phyloP scores from a whole-genome alignment of 306 rosid species.

The Carpinus fangiana region DNA sequence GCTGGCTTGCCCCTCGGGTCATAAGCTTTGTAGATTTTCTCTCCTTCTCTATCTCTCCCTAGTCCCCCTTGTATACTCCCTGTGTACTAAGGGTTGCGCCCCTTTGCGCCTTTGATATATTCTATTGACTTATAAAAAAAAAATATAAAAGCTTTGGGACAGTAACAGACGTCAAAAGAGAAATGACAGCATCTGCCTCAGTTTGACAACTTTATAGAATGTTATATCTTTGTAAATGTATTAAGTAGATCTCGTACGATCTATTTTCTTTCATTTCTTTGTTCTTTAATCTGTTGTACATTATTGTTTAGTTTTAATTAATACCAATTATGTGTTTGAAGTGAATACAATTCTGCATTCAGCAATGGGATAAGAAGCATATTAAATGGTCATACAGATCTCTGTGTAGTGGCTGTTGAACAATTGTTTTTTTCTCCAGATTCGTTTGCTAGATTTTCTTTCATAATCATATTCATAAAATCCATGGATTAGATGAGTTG shows the following conservation, averaged over 20 bases:
- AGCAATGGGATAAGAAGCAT: not conserved
- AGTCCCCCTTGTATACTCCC: too few relatives aligned
- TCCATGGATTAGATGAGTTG: not conserved
- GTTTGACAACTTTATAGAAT: not conserved
- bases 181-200: not conserved
- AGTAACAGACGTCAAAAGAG: not conserved
- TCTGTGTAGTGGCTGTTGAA: not conserved
- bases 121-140: too few relatives aligned
- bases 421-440: not conserved
- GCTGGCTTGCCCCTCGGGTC: too few relatives aligned
- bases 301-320: not conserved
- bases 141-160: not conserved
- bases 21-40: too few relatives aligned
- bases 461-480: not conserved
- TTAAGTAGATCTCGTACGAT: not conserved
- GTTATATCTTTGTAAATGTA: not conserved
- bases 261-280: not conserved
- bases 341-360: not conserved
- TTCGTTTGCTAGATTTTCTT: not conserved
- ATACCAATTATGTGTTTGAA: not conserved
- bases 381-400: not conserved
- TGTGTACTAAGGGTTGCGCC: too few relatives aligned
- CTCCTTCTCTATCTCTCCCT: too few relatives aligned
- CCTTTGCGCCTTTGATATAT: too few relatives aligned
- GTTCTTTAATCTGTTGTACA: not conserved